A percentile compares a stretch with the other conserved stretches of the same genome.
Evolutionary conservation across 768 basidiomycete genomes (phyloP).

Genomic region (Paxillus rubicundulus): DNA sequence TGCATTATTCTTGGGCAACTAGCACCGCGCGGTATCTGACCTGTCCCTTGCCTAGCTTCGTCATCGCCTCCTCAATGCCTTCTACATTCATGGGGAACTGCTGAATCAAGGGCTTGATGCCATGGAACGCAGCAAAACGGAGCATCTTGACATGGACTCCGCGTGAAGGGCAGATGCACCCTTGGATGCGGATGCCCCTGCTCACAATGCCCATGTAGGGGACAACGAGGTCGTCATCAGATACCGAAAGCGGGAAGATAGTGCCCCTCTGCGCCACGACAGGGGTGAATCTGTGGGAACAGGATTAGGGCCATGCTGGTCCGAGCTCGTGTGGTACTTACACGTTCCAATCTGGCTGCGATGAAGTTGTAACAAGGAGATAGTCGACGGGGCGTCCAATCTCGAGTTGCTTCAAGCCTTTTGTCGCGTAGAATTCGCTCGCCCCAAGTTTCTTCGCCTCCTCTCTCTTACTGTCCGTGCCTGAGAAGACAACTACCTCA

Average conservation of each 20-base stretch:
- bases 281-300: conserved; percentile 21
- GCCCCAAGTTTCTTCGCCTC: conserved; percentile 35
- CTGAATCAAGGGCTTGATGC: conserved; percentile 29
- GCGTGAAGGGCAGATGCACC: conserved; percentile 21
- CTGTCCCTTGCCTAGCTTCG: conserved; percentile 21
- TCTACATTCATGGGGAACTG: conserved; percentile 30
- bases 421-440: conserved; percentile 35
- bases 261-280: conserved; percentile 23
- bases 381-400: conserved; percentile 27
- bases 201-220: conserved; percentile 17
- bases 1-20: conserved; percentile 4
- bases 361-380: conserved; percentile 32
- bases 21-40: conserved; percentile 33
- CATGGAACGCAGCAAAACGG: conserved; percentile 32
- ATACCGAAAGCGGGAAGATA: conserved; percentile 28
- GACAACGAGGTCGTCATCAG: conserved; percentile 18
- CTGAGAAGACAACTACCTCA: conserved; percentile 36
- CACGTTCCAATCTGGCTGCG: conserved; percentile 31
- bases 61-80: conserved; percentile 31
- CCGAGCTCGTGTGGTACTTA: conserved; percentile 7
- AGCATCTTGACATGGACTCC: conserved; percentile 32
- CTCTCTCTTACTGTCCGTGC: conserved; percentile 31
- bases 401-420: conserved; percentile 23
- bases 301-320: not conserved
- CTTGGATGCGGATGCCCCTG: conserved; percentile 26